Percentiles rank a stretch among this genome's conserved stretches.
phyloP scores from a whole-genome alignment of 2,329 filamentous ascomycete species.

The Metarhizium brunneum region DNA sequence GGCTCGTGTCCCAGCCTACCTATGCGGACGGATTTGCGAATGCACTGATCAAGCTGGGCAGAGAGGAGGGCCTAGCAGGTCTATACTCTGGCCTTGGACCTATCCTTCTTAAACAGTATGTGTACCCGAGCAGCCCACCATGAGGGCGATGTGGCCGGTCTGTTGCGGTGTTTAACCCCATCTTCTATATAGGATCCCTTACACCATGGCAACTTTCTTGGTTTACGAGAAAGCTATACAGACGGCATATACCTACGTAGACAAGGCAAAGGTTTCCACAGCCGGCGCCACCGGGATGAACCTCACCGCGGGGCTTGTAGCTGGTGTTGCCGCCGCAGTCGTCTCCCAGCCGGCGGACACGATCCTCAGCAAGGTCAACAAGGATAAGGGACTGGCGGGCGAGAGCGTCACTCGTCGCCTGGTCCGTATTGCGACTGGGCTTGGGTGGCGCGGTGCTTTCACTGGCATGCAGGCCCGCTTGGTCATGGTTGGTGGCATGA shows the following conservation, averaged over 20 bases:
- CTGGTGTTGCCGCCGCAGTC: slow-evolving; percentile 74
- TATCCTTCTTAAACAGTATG: slow-evolving; percentile 55
- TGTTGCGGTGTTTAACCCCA: background rate
- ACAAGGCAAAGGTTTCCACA: slow-evolving; percentile 62
- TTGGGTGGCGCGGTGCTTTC: slow-evolving; percentile 70
- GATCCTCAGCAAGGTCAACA: slow-evolving; percentile 95
- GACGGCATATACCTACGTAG: slow-evolving; percentile 50
- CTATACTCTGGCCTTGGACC: slow-evolving; percentile 91
- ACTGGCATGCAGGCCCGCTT: slow-evolving; percentile 68
- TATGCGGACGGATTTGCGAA: slow-evolving; percentile 72
- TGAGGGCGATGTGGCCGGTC: no score
- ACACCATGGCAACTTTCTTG: slow-evolving; percentile 94
- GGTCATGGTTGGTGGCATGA: slow-evolving; percentile 59
- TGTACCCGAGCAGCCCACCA: slow-evolving; percentile 3
- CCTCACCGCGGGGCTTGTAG: slow-evolving; percentile 47
- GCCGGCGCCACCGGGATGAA: slow-evolving; percentile 71
- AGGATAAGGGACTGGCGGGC: slow-evolving; percentile 78
- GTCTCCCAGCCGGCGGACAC: slow-evolving; percentile 88
- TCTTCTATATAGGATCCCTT: slow-evolving; percentile 55
- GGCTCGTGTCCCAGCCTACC: slow-evolving; percentile 79
- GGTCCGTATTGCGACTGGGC: slow-evolving; percentile 81
- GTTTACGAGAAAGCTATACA: slow-evolving; percentile 85
- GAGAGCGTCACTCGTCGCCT: slow-evolving; percentile 73
- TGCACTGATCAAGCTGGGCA: slow-evolving; percentile 76
- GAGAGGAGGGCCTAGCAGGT: slow-evolving; percentile 71